Percentiles rank a stretch among this genome's conserved stretches.
Conservation (phyloP, 139 green algal species). For the Pedinophyceae sp. region DNA sequence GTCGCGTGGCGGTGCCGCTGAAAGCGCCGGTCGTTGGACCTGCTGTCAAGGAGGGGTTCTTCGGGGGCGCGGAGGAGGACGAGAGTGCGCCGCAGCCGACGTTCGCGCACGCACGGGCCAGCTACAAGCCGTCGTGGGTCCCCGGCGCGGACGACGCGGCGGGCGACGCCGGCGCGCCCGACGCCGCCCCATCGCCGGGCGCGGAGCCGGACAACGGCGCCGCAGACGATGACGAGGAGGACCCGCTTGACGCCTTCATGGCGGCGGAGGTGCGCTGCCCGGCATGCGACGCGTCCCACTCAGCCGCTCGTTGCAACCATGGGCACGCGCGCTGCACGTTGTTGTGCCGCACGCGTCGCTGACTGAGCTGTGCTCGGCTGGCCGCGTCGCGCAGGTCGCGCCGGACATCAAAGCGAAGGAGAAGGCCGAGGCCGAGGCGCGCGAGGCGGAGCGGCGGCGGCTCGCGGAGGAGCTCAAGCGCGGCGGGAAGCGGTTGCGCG, state of each 20-base stretch:
- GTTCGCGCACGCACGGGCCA: slow-evolving; percentile 28
- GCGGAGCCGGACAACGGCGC: background rate
- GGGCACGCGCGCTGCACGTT: too few relatives aligned
- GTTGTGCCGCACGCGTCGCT: too few relatives aligned
- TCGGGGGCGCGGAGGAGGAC: slow-evolving; percentile 9
- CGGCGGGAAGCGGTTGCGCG: slow-evolving; percentile 18
- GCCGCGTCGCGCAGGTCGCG: slow-evolving; percentile 26
- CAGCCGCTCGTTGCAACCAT: too few relatives aligned
- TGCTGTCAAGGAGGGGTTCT: background rate
- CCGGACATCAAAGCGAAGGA: slow-evolving; percentile 40
- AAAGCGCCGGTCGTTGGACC: background rate
- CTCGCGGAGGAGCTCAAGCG: slow-evolving; percentile 25
- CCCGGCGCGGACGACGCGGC: background rate
- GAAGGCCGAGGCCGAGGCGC: slow-evolving; percentile 2
- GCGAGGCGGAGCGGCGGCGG: slow-evolving; percentile 27
- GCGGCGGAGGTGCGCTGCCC: slow-evolving; percentile 36
- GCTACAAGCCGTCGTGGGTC: slow-evolving; percentile 17
- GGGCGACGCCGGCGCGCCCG: background rate
- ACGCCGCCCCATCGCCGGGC: background rate
- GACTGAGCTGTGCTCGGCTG: too few relatives aligned
- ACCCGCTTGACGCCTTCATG: slow-evolving; percentile 79
- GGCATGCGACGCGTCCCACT: too few relatives aligned
- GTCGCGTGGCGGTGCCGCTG: background rate
- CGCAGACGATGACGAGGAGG: slow-evolving; percentile 36
- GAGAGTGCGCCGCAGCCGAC: slow-evolving; percentile 18